A percentile compares a stretch with the other conserved stretches of the same genome.
Conservation (phyloP, 2,329 filamentous ascomycete species). For the Fusarium drepaniforme region DNA sequence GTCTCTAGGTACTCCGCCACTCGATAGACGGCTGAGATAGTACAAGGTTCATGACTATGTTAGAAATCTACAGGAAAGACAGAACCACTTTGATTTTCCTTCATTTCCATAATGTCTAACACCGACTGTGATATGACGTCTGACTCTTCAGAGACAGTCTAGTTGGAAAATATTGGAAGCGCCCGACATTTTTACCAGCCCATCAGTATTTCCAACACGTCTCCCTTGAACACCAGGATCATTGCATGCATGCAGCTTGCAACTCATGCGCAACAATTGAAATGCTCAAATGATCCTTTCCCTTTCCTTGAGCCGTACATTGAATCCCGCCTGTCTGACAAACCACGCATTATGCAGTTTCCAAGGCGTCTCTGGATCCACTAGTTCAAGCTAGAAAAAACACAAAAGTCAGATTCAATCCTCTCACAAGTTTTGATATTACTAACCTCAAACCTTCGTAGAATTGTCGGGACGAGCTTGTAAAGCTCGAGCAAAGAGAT, state of each 20-base stretch:
- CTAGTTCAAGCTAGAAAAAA: conserved; percentile 60
- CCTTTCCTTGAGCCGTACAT: conserved; percentile 40
- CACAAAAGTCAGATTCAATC: background rate
- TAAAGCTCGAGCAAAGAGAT: conserved; percentile 72
- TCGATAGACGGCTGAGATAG: background rate
- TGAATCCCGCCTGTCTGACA: conserved; percentile 68
- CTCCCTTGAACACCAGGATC: background rate
- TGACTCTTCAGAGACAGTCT: background rate
- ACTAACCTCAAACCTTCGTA: conserved; percentile 25
- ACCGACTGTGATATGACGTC: background rate
- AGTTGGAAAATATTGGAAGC: background rate
- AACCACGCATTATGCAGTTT: conserved; percentile 71
- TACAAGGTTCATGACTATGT: background rate
- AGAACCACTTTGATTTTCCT: background rate
- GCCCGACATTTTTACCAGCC: background rate
- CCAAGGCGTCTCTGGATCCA: conserved; percentile 66
- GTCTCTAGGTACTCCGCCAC: too few relatives aligned
- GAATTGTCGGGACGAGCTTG: conserved; percentile 63
- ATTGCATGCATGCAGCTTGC: background rate
- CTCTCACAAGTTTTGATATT: background rate
- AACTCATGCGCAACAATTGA: background rate
- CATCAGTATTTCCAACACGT: background rate
- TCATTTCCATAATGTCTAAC: background rate
- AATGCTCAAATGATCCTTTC: conserved; percentile 1
- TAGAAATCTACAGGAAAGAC: background rate